Percentiles rank a stretch among this genome's conserved stretches.
Evolutionary conservation across 1,284 basidiomycete species (phyloP).

Genomic region (Leccinum huronense): DNA sequence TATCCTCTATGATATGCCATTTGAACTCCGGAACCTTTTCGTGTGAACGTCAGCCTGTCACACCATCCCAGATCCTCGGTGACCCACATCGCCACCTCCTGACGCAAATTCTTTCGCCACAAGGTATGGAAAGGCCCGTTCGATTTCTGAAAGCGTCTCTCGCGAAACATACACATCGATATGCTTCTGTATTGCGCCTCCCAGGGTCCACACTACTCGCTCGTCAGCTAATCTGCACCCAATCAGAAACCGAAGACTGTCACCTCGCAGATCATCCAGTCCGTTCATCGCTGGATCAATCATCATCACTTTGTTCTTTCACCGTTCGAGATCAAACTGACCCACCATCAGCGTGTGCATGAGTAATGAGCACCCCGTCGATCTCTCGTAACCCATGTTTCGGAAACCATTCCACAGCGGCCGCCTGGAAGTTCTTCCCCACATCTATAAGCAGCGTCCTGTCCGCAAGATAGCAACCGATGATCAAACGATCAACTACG

Average conservation of each 20-base stretch:
- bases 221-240: slow-evolving; percentile 7
- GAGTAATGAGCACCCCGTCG: slow-evolving; percentile 77
- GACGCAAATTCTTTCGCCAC: slow-evolving; percentile 72
- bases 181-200: slow-evolving; percentile 60
- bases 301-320: slow-evolving; percentile 6
- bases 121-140: slow-evolving; percentile 74
- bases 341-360: slow-evolving; percentile 76
- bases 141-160: slow-evolving; percentile 62
- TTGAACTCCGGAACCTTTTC: slow-evolving; percentile 70
- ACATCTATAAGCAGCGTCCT: slow-evolving; percentile 78
- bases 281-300: slow-evolving; percentile 69
- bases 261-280: slow-evolving; percentile 77
- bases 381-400: slow-evolving; percentile 70
- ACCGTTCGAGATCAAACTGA: slow-evolving; percentile 8
- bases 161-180: slow-evolving; percentile 73
- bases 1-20: slow-evolving; percentile 75
- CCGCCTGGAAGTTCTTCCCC: slow-evolving; percentile 76
- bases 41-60: slow-evolving; percentile 5
- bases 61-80: slow-evolving; percentile 1
- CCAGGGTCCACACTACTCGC: slow-evolving; percentile 68
- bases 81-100: slow-evolving; percentile 71
- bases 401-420: slow-evolving; percentile 79
- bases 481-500: slow-evolving; percentile 5
- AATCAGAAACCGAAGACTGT: slow-evolving; percentile 2
- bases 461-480: slow-evolving; percentile 8